These are phyloP conservation scores for Ammopiptanthus mongolicus DNA, from an alignment of 306 rosid species.

Conservation along the genomic window DNA sequence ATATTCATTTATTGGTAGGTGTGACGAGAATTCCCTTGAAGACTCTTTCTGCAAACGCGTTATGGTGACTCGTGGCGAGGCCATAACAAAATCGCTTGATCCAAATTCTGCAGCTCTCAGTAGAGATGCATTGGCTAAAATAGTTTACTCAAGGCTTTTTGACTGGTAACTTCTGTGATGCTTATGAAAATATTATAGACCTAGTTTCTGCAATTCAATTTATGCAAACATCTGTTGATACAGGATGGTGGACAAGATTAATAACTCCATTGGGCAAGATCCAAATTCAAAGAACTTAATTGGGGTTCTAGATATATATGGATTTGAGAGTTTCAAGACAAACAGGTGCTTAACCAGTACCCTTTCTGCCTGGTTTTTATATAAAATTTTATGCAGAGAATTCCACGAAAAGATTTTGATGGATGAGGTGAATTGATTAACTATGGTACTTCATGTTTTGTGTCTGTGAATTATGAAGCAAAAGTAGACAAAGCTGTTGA, in stretches of 20 bases:
- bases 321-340: slow-evolving; percentile 99
- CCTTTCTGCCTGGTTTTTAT: slow-evolving; percentile 46
- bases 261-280: slow-evolving; percentile 94
- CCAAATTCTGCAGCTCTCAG: slow-evolving; percentile 67
- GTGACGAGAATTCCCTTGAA: slow-evolving; percentile 77
- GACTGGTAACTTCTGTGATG: slow-evolving; percentile 63
- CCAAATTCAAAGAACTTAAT: slow-evolving; percentile 66
- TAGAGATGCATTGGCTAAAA: slow-evolving; percentile 90
- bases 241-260: slow-evolving; percentile 93
- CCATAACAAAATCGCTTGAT: slow-evolving; percentile 75
- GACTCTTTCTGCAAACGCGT: slow-evolving; percentile 90
- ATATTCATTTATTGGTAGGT: slow-evolving; percentile 44
- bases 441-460: background rate
- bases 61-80: slow-evolving; percentile 91
- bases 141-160: slow-evolving; percentile 80
- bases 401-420: background rate
- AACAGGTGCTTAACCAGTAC: slow-evolving; percentile 87
- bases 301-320: slow-evolving; percentile 96
- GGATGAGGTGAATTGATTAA: background rate
- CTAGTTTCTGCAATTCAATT: slow-evolving; percentile 12
- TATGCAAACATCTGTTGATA: slow-evolving; percentile 12
- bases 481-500: background rate
- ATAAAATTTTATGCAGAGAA: slow-evolving; percentile 21
- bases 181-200: slow-evolving; percentile 4
- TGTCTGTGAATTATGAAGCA: slow-evolving; percentile 9